Base-by-base conservation (phyloP, 345 rosid genomes). In the Mercurialis annua region DNA sequence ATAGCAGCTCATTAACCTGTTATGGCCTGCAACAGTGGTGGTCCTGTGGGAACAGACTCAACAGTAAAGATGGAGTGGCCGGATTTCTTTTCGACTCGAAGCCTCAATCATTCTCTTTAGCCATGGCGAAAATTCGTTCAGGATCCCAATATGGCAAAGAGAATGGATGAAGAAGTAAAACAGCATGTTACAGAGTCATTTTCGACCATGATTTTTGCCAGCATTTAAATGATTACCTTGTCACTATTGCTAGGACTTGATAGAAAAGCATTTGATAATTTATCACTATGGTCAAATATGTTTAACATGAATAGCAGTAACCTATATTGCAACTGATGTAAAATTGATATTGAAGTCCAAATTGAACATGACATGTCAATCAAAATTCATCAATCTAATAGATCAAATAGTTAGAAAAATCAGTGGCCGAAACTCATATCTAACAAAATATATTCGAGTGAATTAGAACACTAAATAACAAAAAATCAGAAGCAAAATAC, bases 1-100 rank as follows among this genome's bases (percentile, higher is more conserved):
- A 94, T 94, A 96, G 97, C 96, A 15, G 92, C 99, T 8, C 55
- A 81, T 67, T 91, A 94, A 71, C 96, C 97, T 0, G 90, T 93
- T 10, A 81, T 93, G 55, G 96, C 99, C 14, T 94, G 99, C 81
- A 85, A 85, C 65, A 94, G 97, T 29, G 99, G 99, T 34, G 96
- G 95, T 29, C 99, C 97, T 7, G 76, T 87, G 65, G 99, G 89
- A 77, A 82, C 97, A 0, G 71, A 91, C n/a, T n/a, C n/a, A n/a
- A n/a, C n/a, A n/a, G n/a, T 16, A 87, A 76, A 87, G 78, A 76
- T 59, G 97, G 77, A 65, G 83, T 68, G 21, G 86, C 97, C 0
- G 97, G 99, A 26, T 91, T 85, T 76, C 97, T 94, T 23, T 87
- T 95, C 64, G 77, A 82, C 51, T 86, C 97, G 15, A 83, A 71